Conservation (phyloP, 495 filamentous ascomycete species). For the Talaromyces thailandensis region DNA sequence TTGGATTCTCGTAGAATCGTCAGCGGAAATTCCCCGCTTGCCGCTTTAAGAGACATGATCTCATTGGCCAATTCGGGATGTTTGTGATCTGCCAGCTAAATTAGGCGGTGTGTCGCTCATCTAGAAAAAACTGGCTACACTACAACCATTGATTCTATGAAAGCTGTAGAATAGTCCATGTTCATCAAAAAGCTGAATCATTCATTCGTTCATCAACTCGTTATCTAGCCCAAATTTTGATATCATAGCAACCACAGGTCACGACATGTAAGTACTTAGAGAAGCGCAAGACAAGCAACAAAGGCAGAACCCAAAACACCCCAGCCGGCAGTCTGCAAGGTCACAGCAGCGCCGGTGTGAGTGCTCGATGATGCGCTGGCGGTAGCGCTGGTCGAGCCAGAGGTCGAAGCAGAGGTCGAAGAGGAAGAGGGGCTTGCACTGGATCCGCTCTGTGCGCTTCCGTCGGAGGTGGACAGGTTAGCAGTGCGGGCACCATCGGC, state of each 20-base stretch:
- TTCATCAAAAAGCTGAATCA: neutral
- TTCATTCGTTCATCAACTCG: neutral
- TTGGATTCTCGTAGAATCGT: neutral
- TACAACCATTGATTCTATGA: no score
- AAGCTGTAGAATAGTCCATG: neutral
- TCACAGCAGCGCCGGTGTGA: conserved; percentile 18
- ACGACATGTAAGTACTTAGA: conserved; percentile 10
- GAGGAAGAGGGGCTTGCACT: conserved; percentile 19
- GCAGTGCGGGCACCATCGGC: conserved; percentile 23
- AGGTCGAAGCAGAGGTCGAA: conserved; percentile 28
- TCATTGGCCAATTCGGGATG: neutral
- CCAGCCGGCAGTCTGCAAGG: conserved; percentile 26
- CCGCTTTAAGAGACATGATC: neutral
- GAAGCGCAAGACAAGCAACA: conserved; percentile 20
- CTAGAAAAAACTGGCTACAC: neutral
- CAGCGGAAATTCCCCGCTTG: neutral
- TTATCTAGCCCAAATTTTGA: neutral
- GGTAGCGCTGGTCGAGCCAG: conserved; percentile 50
- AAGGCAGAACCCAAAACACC: conserved; percentile 22
- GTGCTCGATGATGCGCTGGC: conserved; percentile 8
- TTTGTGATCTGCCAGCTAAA: neutral
- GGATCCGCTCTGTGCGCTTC: conserved; percentile 17
- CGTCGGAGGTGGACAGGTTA: conserved; percentile 25
- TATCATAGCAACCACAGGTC: neutral
- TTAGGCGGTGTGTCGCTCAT: neutral